A percentile compares a stretch with the other conserved stretches of the same genome.
Conservation (phyloP, 306 rosid genomes). For the Gastrolobium bilobum region DNA sequence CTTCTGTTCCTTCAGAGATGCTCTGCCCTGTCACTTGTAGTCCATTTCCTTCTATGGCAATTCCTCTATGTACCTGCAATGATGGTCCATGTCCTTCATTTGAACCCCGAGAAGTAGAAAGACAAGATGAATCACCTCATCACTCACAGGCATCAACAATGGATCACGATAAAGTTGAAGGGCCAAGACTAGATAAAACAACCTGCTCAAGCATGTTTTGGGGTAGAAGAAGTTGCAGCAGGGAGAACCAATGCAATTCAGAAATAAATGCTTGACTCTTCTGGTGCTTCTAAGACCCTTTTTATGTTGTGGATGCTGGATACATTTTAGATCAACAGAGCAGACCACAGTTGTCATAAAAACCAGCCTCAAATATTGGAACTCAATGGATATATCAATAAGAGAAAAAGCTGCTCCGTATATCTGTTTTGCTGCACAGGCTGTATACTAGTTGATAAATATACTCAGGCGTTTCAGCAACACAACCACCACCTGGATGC, state of each 20-base stretch:
- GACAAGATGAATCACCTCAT: constrained; percentile 64
- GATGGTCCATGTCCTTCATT: constrained; percentile 84
- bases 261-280: constrained; percentile 81
- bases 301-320: constrained; percentile 29
- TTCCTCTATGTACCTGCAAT: constrained; percentile 92
- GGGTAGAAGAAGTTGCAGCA: constrained; percentile 96
- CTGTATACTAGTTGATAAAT: constrained; percentile 48
- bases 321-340: constrained; percentile 40
- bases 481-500: constrained; percentile 47
- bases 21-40: constrained; percentile 92
- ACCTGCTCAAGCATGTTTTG: constrained; percentile 96
- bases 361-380: constrained; percentile 29
- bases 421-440: constrained; percentile 56
- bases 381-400: constrained; percentile 28
- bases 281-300: constrained; percentile 37
- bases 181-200: constrained; percentile 79
- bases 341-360: constrained; percentile 30
- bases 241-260: constrained; percentile 97
- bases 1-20: constrained; percentile 84
- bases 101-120: constrained; percentile 74
- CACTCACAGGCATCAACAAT: constrained; percentile 65
- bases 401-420: constrained; percentile 33
- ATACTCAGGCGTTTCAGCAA: constrained; percentile 45
- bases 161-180: constrained; percentile 79
- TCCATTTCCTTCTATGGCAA: constrained; percentile 92